Conservation (phyloP, 1,284 basidiomycete species). For the Puccinia polysora region DNA sequence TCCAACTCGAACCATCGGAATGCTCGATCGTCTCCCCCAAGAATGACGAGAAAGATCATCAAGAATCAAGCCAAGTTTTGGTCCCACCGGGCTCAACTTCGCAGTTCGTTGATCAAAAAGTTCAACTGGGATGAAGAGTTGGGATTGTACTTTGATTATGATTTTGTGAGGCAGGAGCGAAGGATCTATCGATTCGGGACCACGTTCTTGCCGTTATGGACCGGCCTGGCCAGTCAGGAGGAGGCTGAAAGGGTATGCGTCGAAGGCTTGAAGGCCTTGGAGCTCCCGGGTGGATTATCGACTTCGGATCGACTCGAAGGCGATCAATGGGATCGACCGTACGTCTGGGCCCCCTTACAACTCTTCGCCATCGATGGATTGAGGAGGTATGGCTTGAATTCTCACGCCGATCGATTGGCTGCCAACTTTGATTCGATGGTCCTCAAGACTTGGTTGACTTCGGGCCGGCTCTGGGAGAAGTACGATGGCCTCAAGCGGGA, state of each 20-base stretch:
- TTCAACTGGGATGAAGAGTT: constrained; percentile 29
- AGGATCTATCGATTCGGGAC: constrained; percentile 29
- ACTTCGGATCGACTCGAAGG: constrained; percentile 13
- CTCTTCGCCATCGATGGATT: constrained; percentile 36
- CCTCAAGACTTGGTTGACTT: constrained; percentile 27
- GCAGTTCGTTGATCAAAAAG: background rate
- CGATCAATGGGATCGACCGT: constrained; percentile 39
- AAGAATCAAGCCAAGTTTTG: background rate
- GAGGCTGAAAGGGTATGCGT: background rate
- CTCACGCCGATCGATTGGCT: constrained; percentile 11
- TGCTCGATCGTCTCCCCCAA: too few species aligned
- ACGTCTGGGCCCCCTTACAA: constrained; percentile 36
- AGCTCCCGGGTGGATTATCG: constrained; percentile 15
- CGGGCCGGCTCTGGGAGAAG: constrained; percentile 34
- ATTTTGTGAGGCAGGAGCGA: constrained; percentile 9
- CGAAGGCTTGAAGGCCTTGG: background rate
- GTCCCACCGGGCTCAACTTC: background rate
- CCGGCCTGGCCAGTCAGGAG: constrained; percentile 1
- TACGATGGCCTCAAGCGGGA: constrained; percentile 18
- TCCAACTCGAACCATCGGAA: too few species aligned
- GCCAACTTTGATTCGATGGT: constrained; percentile 32
- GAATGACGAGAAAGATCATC: background rate
- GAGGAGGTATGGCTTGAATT: constrained; percentile 9
- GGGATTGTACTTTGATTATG: constrained; percentile 36
- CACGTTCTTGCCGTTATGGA: constrained; percentile 31